phyloP scores from a whole-genome alignment of 495 filamentous ascomycete species.

The Amniculicola lignicola region DNA sequence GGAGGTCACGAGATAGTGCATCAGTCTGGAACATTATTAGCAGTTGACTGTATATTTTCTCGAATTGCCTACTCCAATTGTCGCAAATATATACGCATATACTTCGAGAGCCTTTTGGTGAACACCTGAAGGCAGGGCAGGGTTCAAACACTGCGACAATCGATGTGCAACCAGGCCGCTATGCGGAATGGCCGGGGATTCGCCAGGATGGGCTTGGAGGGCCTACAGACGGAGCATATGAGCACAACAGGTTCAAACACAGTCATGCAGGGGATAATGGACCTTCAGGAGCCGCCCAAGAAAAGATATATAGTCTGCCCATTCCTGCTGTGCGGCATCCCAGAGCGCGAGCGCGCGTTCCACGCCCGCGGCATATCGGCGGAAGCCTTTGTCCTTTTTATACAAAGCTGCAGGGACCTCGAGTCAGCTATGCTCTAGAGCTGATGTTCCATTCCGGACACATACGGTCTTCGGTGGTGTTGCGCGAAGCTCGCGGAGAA shows the following conservation, averaged over 20 bases:
- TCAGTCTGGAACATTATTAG: slow-evolving; percentile 50
- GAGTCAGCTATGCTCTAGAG: slow-evolving; percentile 9
- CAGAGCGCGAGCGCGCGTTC: slow-evolving; percentile 87
- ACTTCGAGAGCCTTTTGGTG: slow-evolving; percentile 97
- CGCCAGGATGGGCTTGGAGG: slow-evolving; percentile 77
- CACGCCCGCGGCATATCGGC: slow-evolving; percentile 83
- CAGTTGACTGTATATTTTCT: too few relatives aligned
- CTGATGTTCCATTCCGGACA: slow-evolving; percentile 14
- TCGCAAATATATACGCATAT: slow-evolving; percentile 79
- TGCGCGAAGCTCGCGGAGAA: slow-evolving; percentile 37
- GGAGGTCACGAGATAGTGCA: slow-evolving; percentile 73
- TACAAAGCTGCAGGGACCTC: slow-evolving; percentile 48
- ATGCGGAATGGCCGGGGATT: slow-evolving; percentile 70
- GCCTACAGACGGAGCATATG: slow-evolving; percentile 53
- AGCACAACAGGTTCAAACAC: slow-evolving; percentile 4
- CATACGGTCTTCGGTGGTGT: slow-evolving; percentile 43
- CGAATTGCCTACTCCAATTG: slow-evolving; percentile 57
- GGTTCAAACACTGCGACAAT: slow-evolving; percentile 91
- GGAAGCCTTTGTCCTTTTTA: slow-evolving; percentile 85
- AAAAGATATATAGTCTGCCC: slow-evolving; percentile 99
- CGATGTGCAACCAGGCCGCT: slow-evolving; percentile 83
- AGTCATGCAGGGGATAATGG: slow-evolving; percentile 20
- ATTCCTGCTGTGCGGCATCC: slow-evolving; percentile 92
- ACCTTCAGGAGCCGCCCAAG: slow-evolving; percentile 89
- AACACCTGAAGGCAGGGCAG: slow-evolving; percentile 90